Conservation (phyloP, 805 yeast genomes). For the Starmerella bombicola region DNA sequence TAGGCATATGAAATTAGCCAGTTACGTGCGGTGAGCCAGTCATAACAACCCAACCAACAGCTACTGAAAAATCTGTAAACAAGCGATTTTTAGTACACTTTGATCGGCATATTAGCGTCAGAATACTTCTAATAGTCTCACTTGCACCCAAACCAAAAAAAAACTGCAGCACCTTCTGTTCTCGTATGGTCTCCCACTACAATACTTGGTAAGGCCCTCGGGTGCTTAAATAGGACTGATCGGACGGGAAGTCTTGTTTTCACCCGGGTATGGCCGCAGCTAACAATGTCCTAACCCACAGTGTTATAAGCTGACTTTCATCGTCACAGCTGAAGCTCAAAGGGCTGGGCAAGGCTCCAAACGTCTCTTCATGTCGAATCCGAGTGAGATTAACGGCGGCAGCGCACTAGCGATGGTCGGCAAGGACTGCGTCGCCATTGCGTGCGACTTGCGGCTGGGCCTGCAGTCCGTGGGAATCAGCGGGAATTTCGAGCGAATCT, state of each 20-base stretch:
- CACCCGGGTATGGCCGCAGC: constrained; percentile 18
- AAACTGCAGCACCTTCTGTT: constrained; percentile 20
- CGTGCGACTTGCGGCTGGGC: constrained; percentile 88
- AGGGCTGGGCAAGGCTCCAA: too few relatives aligned
- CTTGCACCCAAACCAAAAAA: constrained; percentile 6
- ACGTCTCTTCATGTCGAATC: constrained; percentile 28
- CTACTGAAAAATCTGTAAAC: too few relatives aligned
- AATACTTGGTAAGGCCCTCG: constrained; percentile 20
- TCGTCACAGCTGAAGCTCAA: too few relatives aligned
- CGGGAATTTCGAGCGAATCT: constrained; percentile 85
- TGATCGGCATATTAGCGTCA: too few relatives aligned
- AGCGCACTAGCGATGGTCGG: constrained; percentile 98
- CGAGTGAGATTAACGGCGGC: constrained; percentile 48
- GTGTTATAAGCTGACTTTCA: too few relatives aligned
- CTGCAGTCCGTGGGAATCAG: constrained; percentile 85
- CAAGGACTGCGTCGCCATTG: constrained; percentile 95
- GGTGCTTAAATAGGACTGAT: constrained; percentile 20
- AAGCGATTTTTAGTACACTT: too few relatives aligned
- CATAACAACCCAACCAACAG: too few relatives aligned
- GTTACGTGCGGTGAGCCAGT: too few relatives aligned
- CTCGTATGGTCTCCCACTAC: constrained; percentile 21
- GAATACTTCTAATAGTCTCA: too few relatives aligned
- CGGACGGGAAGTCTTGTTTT: constrained; percentile 18
- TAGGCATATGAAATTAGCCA: too few relatives aligned
- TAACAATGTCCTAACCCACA: too few relatives aligned